A percentile compares a stretch with the other conserved stretches of the same genome.
These are phyloP conservation scores for Macrocybe gigantea DNA, from an alignment of 768 basidiomycete species.

Conservation along the genomic window DNA sequence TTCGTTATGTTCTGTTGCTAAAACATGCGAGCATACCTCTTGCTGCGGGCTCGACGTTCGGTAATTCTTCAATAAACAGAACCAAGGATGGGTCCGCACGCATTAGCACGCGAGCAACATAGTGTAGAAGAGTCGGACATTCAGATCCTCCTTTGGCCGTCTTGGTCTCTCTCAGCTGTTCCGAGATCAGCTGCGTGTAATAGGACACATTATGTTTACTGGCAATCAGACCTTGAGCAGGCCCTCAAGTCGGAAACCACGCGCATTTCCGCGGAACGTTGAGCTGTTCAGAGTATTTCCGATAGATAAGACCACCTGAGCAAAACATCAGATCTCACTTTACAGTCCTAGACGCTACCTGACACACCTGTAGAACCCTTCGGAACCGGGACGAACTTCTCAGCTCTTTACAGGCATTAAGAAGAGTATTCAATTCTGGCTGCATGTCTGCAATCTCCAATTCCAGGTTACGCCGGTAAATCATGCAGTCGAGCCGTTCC, in stretches of 20 bases:
- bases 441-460: slow-evolving; percentile 79
- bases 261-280: slow-evolving; percentile 78
- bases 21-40: slow-evolving; percentile 43
- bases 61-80: slow-evolving; percentile 74
- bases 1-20: neutral
- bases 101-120: slow-evolving; percentile 71
- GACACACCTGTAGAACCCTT: slow-evolving; percentile 57
- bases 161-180: slow-evolving; percentile 78
- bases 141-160: slow-evolving; percentile 59
- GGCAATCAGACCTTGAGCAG: slow-evolving; percentile 60
- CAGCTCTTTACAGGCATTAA: slow-evolving; percentile 66
- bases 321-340: neutral
- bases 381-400: slow-evolving; percentile 60
- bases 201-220: neutral
- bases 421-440: slow-evolving; percentile 72
- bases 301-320: slow-evolving; percentile 63
- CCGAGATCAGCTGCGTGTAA: neutral
- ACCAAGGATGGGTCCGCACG: slow-evolving; percentile 60
- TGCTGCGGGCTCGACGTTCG: slow-evolving; percentile 78
- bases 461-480: slow-evolving; percentile 78
- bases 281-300: slow-evolving; percentile 83
- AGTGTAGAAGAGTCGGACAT: slow-evolving; percentile 90
- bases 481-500: slow-evolving; percentile 74
- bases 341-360: neutral
- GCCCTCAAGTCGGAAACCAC: slow-evolving; percentile 80